These are phyloP conservation scores for Davidsoniella virescens DNA, from an alignment of 2,329 filamentous ascomycete species.

Conservation along the genomic window DNA sequence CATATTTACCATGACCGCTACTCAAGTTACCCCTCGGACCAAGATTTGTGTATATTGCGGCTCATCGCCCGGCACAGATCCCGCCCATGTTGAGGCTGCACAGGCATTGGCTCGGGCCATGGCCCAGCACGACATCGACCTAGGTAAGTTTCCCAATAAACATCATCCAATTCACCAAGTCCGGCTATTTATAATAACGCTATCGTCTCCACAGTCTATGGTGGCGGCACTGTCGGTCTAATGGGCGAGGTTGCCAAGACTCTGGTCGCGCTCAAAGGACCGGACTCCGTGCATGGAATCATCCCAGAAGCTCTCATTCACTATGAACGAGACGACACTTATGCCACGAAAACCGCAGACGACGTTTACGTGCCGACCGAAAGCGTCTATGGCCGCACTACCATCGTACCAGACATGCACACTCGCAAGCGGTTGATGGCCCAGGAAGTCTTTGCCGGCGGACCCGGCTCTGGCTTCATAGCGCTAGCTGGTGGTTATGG, in stretches of 20 bases:
- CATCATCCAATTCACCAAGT: neutral
- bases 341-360: constrained; percentile 21
- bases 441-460: constrained; percentile 64
- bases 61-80: constrained; percentile 54
- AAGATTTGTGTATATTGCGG: constrained; percentile 95
- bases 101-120: constrained; percentile 57
- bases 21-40: constrained; percentile 23
- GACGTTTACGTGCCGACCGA: constrained; percentile 37
- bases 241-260: constrained; percentile 91
- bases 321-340: constrained; percentile 53
- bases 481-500: constrained; percentile 82
- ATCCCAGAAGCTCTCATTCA: constrained; percentile 75
- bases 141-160: constrained; percentile 32
- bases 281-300: constrained; percentile 74
- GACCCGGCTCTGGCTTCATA: constrained; percentile 74
- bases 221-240: constrained; percentile 81
- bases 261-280: constrained; percentile 67
- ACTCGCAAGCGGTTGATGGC: constrained; percentile 92
- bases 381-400: constrained; percentile 61
- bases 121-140: constrained; percentile 57
- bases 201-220: constrained; percentile 50
- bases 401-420: constrained; percentile 90
- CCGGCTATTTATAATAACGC: constrained; percentile 8
- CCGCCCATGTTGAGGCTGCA: constrained; percentile 63
- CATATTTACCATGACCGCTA: too few species aligned